A percentile compares a stretch with the other conserved stretches of the same genome.
phyloP scores from a whole-genome alignment of 441 rosid species.

The Populus hybrid region DNA sequence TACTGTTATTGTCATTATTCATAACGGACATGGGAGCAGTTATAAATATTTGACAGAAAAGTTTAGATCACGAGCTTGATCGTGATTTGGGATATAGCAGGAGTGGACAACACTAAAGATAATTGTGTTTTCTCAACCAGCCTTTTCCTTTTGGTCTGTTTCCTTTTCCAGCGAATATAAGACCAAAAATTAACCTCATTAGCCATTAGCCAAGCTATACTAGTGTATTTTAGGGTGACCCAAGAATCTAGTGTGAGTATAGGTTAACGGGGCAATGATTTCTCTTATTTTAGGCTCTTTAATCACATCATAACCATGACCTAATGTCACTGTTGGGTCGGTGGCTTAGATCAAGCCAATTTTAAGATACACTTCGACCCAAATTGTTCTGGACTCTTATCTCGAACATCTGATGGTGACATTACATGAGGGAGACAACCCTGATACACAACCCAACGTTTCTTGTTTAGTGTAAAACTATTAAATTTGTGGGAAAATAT shows the following conservation, averaged over 20 bases:
- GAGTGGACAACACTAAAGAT: slow-evolving; percentile 4
- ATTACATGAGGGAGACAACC: neutral
- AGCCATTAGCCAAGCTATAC: neutral
- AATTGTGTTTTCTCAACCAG: neutral
- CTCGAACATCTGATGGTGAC: slow-evolving; percentile 1
- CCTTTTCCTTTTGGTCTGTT: slow-evolving; percentile 25
- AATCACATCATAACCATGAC: neutral
- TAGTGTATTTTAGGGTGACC: neutral
- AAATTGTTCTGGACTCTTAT: neutral
- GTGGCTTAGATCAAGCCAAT: neutral
- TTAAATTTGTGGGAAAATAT: neutral
- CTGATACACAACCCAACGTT: neutral
- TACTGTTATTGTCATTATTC: neutral
- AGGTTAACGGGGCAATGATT: neutral
- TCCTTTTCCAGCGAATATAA: slow-evolving; percentile 11
- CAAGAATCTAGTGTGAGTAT: neutral
- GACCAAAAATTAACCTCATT: neutral
- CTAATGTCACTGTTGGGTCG: neutral
- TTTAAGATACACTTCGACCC: neutral
- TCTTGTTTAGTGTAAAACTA: neutral
- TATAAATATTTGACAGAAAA: slow-evolving; percentile 2
- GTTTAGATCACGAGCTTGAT: slow-evolving; percentile 10
- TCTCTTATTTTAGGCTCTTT: neutral
- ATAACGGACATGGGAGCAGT: slow-evolving; percentile 19
- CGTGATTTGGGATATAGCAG: slow-evolving; percentile 16